Base-by-base conservation (phyloP, 768 basidiomycete genomes). In the Pleurotus tuoliensis region DNA sequence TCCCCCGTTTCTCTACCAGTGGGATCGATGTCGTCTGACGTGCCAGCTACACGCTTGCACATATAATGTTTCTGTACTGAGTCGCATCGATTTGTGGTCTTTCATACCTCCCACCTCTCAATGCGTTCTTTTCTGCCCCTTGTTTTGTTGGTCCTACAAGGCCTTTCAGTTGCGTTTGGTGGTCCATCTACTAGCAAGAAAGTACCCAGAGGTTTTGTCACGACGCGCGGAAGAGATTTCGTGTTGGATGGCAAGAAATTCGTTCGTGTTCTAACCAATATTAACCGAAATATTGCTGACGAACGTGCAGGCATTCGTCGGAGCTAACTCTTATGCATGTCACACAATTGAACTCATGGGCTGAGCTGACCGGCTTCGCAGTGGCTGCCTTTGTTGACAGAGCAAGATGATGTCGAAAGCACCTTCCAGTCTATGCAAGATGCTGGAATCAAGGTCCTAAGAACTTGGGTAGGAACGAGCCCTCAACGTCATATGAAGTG, bases 361-460 rank as follows among this genome's bases (percentile, higher is more conserved):
- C 30, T 34, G 30, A 34, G 30, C 24, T 44, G 25, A 57, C n/a
- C 22, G 6, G 24, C 46, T 44, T 30, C 34, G 3, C 51, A 82
- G 81, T 82, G 82, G 82, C 67, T 83, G n/a, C 80, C 80, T 2
- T 73, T 83, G 2, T 67, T 83, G n/a, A 75, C 74, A 3, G 71
- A 70, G 20, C 61, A 72, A 27, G 63, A 69, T 11, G 82, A 84
- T 64, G 79, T 83, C 12, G 74, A 79, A 44, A 60, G 66, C 15
- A 82, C 81, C 0, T 78, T 82, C 63, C 67, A 71, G 58, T 67
- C 77, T 40, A 83, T 83, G 78, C 70, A 71, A 58, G 58, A 62
- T 40, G 74, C 76, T 1, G 81, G 80, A 2, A 67, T 81, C 37
- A 81, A 81, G 61, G 80, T 83, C 18, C 67, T 82, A 30, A 71